These are phyloP conservation scores for slime mould (Dictyostelium discoideum) DNA, from an alignment of 78 protist genomes.

Conservation along the genomic window DNA sequence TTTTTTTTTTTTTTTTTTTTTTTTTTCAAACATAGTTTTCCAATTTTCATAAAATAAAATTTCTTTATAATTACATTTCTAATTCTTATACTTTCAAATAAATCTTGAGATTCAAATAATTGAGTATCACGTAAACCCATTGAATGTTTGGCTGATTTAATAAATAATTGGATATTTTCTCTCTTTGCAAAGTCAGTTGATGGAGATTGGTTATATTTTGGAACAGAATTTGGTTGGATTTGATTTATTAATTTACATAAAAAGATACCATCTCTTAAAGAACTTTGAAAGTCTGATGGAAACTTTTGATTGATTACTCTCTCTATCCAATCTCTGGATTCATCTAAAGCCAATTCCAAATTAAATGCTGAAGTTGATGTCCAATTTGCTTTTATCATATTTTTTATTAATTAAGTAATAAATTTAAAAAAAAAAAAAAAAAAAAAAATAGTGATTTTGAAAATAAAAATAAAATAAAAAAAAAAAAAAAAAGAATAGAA, in stretches of 20 bases:
- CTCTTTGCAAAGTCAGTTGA: conserved; percentile 50
- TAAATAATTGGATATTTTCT: conserved; percentile 42
- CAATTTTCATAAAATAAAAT: background rate
- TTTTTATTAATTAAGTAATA: background rate
- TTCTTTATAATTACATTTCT: conserved; percentile 23
- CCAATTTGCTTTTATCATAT: conserved; percentile 60
- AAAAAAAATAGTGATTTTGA: too few relatives aligned
- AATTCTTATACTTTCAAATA: conserved; percentile 38
- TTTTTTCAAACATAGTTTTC: background rate
- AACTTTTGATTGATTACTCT: background rate
- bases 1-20: background rate
- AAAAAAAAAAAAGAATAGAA: background rate
- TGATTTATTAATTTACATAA: conserved; percentile 60
- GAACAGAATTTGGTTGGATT: conserved; percentile 50
- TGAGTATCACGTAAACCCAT: conserved; percentile 68
- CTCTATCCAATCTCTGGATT: conserved; percentile 47
- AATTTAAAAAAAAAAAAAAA: too few relatives aligned
- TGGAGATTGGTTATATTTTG: conserved; percentile 9
- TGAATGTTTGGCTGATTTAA: conserved; percentile 19
- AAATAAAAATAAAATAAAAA: background rate
- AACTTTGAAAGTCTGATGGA: conserved; percentile 43
- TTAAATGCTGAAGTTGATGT: conserved; percentile 14
- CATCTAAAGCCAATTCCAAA: conserved; percentile 44
- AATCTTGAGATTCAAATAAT: conserved; percentile 37
- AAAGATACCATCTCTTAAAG: conserved; percentile 57